Base-by-base conservation (phyloP, 83 land plant species). In the Larix sibirica region DNA sequence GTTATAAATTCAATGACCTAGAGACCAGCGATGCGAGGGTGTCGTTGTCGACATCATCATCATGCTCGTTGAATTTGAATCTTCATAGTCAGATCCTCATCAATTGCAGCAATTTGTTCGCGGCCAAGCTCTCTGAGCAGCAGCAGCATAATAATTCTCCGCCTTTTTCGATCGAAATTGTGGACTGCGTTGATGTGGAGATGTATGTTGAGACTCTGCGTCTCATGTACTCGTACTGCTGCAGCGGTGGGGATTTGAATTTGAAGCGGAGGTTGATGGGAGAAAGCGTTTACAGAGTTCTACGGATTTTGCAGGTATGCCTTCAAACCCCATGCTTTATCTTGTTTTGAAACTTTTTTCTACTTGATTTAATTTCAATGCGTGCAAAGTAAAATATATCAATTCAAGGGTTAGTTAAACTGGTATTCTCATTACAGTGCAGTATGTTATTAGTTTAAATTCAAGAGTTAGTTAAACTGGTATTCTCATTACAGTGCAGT, bases 11-110 rank as follows among this genome's bases (percentile, higher is more conserved):
- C 58, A 80, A 80, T 69, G 84, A 83, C 12, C 13, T 54, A 6
- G 44, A 79, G 54, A 80, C 17, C 67, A 63, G 83, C 18, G 84
- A 83, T 38, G 83, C 81, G 6, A 79, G 81, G 84, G 84, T 83
- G 18, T 56, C 65, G 13, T 20, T 83, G 81, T 50, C 62, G 36
- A 66, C 84, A 23, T 81, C 56, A 62, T 36, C 61, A 13, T 84
- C 84, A 7, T 16, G 31, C 33, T 24, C 21, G 2, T 84, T 83
- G 20, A 47, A 42, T 36, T 59, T 83, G 38, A 80, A 80, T 36
- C n/a, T 83, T 17, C 84, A 83, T 20, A 83, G 23, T 16, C 83
- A 83, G 28, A 17, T 83, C 59, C 83, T 83, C 24, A 28, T 76
- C 0, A 60, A 50, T 47, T 44, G 62, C 62, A 83, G 84, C 62